A percentile compares a stretch with the other conserved stretches of the same genome.
Evolutionary conservation across 345 rosid species (phyloP).

Genomic region (Pseudoturritis turrita): DNA sequence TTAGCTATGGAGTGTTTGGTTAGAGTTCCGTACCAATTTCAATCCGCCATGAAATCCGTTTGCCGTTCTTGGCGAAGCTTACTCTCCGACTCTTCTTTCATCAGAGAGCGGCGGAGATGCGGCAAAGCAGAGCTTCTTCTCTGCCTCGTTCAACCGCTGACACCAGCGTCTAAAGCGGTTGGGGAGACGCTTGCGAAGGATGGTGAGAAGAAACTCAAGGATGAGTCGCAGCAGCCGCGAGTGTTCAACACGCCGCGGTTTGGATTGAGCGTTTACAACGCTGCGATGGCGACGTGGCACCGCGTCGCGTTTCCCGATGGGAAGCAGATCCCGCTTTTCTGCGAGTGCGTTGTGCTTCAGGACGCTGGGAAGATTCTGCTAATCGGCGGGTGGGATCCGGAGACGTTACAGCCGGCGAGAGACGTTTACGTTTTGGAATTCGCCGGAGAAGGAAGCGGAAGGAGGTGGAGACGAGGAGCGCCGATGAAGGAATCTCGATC

Average conservation of each 20-base stretch:
- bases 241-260: slow-evolving; percentile 34
- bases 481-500: slow-evolving; percentile 48
- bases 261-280: slow-evolving; percentile 40
- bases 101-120: slow-evolving; percentile 28
- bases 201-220: slow-evolving; percentile 3
- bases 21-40: slow-evolving; percentile 47
- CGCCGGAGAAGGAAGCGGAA: slow-evolving; percentile 21
- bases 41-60: slow-evolving; percentile 41
- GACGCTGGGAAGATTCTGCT: slow-evolving; percentile 34
- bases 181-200: not conserved
- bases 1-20: slow-evolving; percentile 47
- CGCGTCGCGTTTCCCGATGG: slow-evolving; percentile 21
- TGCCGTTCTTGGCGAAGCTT: slow-evolving; percentile 38
- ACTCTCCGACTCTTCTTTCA: slow-evolving; percentile 38
- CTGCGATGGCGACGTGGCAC: slow-evolving; percentile 27
- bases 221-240: slow-evolving; percentile 1
- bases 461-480: slow-evolving; percentile 42
- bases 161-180: slow-evolving; percentile 9
- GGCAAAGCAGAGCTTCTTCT: slow-evolving; percentile 44
- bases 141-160: slow-evolving; percentile 44
- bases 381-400: slow-evolving; percentile 62
- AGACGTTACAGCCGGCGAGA: slow-evolving; percentile 37
- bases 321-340: slow-evolving; percentile 42
- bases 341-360: slow-evolving; percentile 44
- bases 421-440: slow-evolving; percentile 43